phyloP scores from a whole-genome alignment of 306 rosid genomes.

The Fragaria iinumae region DNA sequence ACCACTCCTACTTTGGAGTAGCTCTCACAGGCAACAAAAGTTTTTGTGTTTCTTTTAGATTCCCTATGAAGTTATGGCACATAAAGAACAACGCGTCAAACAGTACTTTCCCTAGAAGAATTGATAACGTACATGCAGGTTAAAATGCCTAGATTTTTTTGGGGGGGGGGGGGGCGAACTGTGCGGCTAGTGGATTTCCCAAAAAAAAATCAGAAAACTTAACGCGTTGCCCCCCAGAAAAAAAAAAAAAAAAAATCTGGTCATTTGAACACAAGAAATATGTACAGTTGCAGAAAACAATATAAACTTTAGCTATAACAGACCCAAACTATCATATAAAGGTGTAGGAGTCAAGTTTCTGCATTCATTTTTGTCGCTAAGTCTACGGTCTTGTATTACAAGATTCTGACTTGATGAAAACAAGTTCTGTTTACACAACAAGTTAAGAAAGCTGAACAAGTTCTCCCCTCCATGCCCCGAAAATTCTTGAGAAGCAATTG shows the following conservation, averaged over 20 bases:
- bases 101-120: not conserved
- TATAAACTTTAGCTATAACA: not conserved
- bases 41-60: not conserved
- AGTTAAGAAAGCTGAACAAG: not conserved
- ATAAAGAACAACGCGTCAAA: not conserved
- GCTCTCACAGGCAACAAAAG: not conserved
- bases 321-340: not conserved
- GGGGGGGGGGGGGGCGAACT: too few species aligned
- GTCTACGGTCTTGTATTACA: not conserved
- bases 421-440: not conserved
- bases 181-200: not conserved
- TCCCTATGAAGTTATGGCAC: not conserved
- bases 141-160: not conserved
- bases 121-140: not conserved
- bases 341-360: not conserved
- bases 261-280: not conserved
- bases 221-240: not conserved
- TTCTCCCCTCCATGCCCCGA: not conserved
- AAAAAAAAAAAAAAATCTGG: not conserved
- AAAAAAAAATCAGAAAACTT: not conserved
- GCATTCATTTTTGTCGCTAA: not conserved
- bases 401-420: slow-evolving; percentile 2
- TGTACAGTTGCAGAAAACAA: not conserved
- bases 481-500: not conserved
- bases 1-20: not conserved